These are phyloP conservation scores for Trametes punicea DNA, from an alignment of 768 basidiomycete species.

Conservation along the genomic window DNA sequence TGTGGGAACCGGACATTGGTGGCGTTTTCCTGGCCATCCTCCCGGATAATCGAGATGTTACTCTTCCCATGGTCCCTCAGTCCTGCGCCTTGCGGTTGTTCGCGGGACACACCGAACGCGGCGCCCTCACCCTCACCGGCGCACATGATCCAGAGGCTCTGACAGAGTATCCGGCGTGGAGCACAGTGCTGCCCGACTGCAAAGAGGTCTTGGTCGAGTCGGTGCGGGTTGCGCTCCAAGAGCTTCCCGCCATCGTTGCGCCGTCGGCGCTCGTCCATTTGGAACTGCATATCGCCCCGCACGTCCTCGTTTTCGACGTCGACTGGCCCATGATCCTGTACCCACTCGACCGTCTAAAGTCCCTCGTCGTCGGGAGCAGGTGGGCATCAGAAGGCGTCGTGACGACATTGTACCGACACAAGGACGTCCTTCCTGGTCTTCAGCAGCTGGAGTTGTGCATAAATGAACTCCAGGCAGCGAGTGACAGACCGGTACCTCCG, in stretches of 20 bases:
- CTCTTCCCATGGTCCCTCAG: not conserved
- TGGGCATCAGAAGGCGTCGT: conserved; percentile 1
- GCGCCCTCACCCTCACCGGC: not conserved
- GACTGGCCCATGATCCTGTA: not conserved
- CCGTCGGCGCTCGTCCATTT: not conserved
- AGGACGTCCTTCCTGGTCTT: not conserved
- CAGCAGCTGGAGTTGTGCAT: not conserved
- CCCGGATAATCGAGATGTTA: not conserved
- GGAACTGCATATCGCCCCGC: conserved; percentile 3
- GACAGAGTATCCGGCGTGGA: not conserved
- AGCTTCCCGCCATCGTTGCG: not conserved
- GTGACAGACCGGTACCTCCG: not conserved
- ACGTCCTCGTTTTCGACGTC: not conserved
- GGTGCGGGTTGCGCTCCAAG: not conserved
- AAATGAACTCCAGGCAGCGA: not conserved
- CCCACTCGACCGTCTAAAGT: not conserved
- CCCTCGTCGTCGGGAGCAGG: not conserved
- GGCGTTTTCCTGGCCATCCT: not conserved
- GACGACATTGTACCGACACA: not conserved
- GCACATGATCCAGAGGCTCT: not conserved
- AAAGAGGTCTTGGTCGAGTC: not conserved
- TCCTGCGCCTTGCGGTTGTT: not conserved
- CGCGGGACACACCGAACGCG: not conserved
- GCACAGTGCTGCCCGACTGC: not conserved
- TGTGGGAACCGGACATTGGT: not conserved